Evolutionary conservation across 139 green algal species (phyloP), one percentile per base, ranked within the genome.

Genomic region (Coelastrella sp.): DNA sequence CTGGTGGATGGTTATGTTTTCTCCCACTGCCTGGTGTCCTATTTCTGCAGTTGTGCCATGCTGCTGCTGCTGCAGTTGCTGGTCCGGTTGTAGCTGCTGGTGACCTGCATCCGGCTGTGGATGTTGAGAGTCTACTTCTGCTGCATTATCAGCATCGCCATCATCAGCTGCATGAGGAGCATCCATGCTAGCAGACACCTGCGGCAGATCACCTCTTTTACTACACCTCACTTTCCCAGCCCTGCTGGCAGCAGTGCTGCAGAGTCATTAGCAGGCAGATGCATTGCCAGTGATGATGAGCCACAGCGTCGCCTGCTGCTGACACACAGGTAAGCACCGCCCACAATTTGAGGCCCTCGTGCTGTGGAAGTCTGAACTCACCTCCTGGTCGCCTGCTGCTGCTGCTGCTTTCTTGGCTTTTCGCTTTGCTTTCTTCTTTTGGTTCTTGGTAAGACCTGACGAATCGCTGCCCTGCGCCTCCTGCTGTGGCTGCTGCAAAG

Each of bases 361-460:
- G 35, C 35, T 49, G 35, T 49, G 68, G 19, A 11, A 9, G 19
- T 8, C 8, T 25, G 5, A 24, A 6, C 56, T 59, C 63, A 93
- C 87, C 6, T 84, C 78, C 74, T 84, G 63, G 79, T 90, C 86
- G 49, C 27, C 81, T 59, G 82, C 70, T n/a, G 82, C 84, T n/a
- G 85, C 80, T 14, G 91, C 92, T n/a, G 91, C 90, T 88, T 97
- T 97, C 91, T 97, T 96, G 7, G 92, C 79, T 84, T 97, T 98
- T 70, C 91, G 92, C 92, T 97, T 97, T n/a, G 97, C 78, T 93
- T 97, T 98, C 92, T 98, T 99, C 91, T 97, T 97, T 93, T 99
- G 97, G 74, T 97, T 98, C 87, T 96, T 97, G 7, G 94, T 98
- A 58, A 99, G 92, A 4, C 84, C 72, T 78, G 75, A 58, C 7